Conservation (phyloP, 371 early-diverging fungal species). For the Nematocida parisii region DNA sequence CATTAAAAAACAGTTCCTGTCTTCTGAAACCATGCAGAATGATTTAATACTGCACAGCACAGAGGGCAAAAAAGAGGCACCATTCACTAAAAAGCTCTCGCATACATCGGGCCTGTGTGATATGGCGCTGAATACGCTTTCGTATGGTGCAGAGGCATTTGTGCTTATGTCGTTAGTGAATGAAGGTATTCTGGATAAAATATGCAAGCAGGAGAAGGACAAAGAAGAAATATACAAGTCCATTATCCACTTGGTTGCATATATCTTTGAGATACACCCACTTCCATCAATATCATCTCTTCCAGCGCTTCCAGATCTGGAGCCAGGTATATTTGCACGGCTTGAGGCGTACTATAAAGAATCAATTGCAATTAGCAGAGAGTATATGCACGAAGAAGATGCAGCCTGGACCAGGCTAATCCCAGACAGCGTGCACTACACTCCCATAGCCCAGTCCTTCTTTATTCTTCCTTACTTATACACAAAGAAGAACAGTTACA, state of each 20-base stretch:
- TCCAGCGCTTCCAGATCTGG: neutral
- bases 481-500: slow-evolving; percentile 64
- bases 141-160: slow-evolving; percentile 46
- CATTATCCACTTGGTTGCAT: slow-evolving; percentile 37
- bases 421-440: neutral
- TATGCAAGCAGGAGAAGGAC: slow-evolving; percentile 25
- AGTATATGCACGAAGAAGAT: slow-evolving; percentile 29
- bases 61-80: neutral
- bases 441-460: slow-evolving; percentile 29
- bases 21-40: neutral
- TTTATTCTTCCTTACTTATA: slow-evolving; percentile 21
- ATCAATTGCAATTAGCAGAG: neutral
- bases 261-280: slow-evolving; percentile 36
- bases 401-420: neutral
- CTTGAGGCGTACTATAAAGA: slow-evolving; percentile 21
- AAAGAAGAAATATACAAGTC: slow-evolving; percentile 28
- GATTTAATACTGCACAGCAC: neutral
- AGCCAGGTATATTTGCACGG: neutral
- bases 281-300: slow-evolving; percentile 16
- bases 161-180: slow-evolving; percentile 45
- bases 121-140: slow-evolving; percentile 28
- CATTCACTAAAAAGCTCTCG: neutral
- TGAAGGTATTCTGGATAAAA: slow-evolving; percentile 32
- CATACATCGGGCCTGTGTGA: slow-evolving; percentile 34
- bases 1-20: slow-evolving; percentile 10